Evolutionary conservation across 495 filamentous ascomycete genomes (phyloP), one percentile per base, ranked within the genome.

Genomic region (Lophiotrema nucula): DNA sequence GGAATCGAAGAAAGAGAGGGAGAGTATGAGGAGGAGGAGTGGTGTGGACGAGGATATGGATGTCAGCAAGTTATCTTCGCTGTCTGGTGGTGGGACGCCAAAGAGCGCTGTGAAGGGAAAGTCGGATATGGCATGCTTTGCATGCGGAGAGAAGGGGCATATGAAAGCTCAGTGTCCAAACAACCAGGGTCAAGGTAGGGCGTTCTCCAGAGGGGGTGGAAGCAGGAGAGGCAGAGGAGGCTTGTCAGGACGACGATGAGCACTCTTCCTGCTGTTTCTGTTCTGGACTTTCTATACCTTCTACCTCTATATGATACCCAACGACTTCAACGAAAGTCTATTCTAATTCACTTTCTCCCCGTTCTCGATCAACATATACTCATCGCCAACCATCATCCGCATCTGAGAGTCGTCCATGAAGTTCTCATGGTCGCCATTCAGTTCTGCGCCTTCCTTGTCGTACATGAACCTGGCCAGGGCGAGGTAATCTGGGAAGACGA

Each of bases 21-120:
- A 35, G 31, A 35, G n/a, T 8, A 35, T 8, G 8, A 35, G 8
- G 31, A 8, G 8, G n/a, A 35, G n/a, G 31, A 35, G 31, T 8
- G n/a, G 31, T 8, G n/a, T 82, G 26, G 79, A 79, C 13, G 76
- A 76, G 77, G 80, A 84, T 44, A 69, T 85, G 39, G 83, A 82
- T 45, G 66, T 86, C 51, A 81, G 83, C 53, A 69, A 68, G 16
- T 66, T 80, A 43, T 79, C 68, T 22, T 74, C 78, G 13, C 74
- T 85, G 33, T 82, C 81, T 27, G 67, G 69, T 16, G 55, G 65
- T 22, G 15, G 47, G 41, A n/a, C n/a, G n/a, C n/a, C n/a, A n/a
- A 25, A 49, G 27, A 21, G 6, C 18, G 13, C 28, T 6, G 64
- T 37, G 26, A 52, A 39, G 27, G 54, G 56, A 11, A 26, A 21